Conservation (phyloP, 2,329 filamentous ascomycete species). For the Plectosphaerella plurivora region DNA sequence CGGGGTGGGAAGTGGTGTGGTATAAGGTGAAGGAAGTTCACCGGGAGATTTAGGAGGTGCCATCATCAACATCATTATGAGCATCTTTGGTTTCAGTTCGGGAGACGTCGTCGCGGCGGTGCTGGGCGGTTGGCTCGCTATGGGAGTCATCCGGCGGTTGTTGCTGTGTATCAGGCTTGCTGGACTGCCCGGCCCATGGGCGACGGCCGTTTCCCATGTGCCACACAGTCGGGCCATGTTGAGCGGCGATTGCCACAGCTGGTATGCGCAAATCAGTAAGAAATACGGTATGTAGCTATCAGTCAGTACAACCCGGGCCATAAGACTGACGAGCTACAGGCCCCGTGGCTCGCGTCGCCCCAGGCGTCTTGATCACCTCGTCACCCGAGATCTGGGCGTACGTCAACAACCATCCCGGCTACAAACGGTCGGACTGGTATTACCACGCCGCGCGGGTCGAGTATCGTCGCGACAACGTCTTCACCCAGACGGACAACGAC, state of each 20-base stretch:
- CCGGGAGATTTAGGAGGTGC: too few relatives aligned
- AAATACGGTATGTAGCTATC: slow-evolving; percentile 19
- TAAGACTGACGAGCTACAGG: slow-evolving; percentile 11
- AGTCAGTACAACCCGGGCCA: neutral
- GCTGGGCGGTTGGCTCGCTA: neutral
- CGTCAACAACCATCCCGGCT: slow-evolving; percentile 36
- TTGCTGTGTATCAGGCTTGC: slow-evolving; percentile 11
- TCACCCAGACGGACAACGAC: slow-evolving; percentile 43
- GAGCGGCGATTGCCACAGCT: slow-evolving; percentile 14
- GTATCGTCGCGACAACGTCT: slow-evolving; percentile 46
- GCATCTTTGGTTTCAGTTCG: neutral
- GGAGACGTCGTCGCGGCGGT: neutral
- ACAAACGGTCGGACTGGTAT: slow-evolving; percentile 37
- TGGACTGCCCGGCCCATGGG: slow-evolving; percentile 15
- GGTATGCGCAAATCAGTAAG: slow-evolving; percentile 17
- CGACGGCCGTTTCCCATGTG: slow-evolving; percentile 14
- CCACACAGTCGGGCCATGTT: slow-evolving; percentile 19
- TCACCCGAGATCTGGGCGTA: slow-evolving; percentile 41
- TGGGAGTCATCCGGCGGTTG: neutral
- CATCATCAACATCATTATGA: too few relatives aligned
- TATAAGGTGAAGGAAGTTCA: too few relatives aligned
- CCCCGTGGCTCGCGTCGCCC: slow-evolving; percentile 31
- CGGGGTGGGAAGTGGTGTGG: too few relatives aligned
- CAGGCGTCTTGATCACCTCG: slow-evolving; percentile 43
- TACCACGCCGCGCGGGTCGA: slow-evolving; percentile 42